Percentiles rank a stretch among this genome's conserved stretches.
These are phyloP conservation scores for Bolboschoenoplectus hybrid DNA, from an alignment of 202 grass and related monocot species.

Conservation along the genomic window DNA sequence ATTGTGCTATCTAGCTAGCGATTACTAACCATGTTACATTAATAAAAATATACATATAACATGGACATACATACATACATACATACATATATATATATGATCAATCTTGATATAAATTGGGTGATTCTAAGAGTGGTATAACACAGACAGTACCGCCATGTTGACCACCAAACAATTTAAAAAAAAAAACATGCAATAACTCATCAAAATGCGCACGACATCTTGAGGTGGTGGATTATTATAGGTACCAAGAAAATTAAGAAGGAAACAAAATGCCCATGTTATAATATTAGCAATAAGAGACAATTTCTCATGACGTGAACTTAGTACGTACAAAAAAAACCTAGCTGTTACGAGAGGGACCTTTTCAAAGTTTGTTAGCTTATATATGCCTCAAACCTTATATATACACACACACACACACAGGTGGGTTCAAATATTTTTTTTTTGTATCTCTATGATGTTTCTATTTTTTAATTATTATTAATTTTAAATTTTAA, in stretches of 20 bases:
- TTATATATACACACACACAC: background rate
- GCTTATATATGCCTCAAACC: background rate
- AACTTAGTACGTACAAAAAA: conserved; percentile 43
- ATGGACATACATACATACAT: no score
- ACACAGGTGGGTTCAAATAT: no score
- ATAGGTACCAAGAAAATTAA: background rate
- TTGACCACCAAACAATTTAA: conserved; percentile 24
- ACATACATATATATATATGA: background rate
- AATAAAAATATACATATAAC: no score
- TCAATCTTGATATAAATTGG: conserved; percentile 25
- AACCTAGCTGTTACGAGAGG: conserved; percentile 20
- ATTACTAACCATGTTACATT: background rate
- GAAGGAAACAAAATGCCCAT: conserved; percentile 17
- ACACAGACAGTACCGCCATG: conserved; percentile 28
- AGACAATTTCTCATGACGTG: conserved; percentile 24
- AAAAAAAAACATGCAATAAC: conserved; percentile 24
- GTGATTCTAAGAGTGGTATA: background rate
- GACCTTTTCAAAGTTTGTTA: background rate
- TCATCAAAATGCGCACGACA: conserved; percentile 28
- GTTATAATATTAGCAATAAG: background rate
- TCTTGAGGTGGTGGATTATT: conserved; percentile 24
- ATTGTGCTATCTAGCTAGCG: background rate
- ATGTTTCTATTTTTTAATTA: no score
- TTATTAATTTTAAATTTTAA: no score
- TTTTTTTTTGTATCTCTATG: no score